These are phyloP conservation scores for Hippophae gyantsensis DNA, from an alignment of 306 rosid species.

Conservation along the genomic window DNA sequence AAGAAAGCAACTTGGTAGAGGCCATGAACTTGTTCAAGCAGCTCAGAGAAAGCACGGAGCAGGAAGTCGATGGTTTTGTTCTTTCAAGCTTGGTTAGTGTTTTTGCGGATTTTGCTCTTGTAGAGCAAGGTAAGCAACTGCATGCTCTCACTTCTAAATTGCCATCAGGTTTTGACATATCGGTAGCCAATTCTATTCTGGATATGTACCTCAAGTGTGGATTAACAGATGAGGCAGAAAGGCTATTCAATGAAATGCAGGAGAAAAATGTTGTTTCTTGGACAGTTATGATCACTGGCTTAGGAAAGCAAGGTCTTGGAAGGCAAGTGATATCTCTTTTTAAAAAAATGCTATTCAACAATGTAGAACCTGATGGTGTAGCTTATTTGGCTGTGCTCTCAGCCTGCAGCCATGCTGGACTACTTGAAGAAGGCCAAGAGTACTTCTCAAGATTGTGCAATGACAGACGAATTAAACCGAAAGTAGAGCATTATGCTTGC, in stretches of 20 bases:
- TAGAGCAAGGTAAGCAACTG: constrained; percentile 56
- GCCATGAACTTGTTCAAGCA: constrained; percentile 48
- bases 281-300: constrained; percentile 67
- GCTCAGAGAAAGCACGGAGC: constrained; percentile 30
- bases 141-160: constrained; percentile 46
- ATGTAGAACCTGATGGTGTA: constrained; percentile 42
- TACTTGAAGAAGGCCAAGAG: constrained; percentile 40
- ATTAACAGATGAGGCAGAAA: constrained; percentile 35
- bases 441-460: constrained; percentile 34
- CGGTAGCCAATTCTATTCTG: constrained; percentile 49
- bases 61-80: constrained; percentile 42
- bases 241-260: constrained; percentile 30
- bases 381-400: constrained; percentile 53
- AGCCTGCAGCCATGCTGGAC: constrained; percentile 64
- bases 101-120: constrained; percentile 53
- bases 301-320: constrained; percentile 56
- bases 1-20: constrained; percentile 37
- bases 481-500: constrained; percentile 60
- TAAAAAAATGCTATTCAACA: constrained; percentile 30
- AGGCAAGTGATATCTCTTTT: constrained; percentile 36
- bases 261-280: constrained; percentile 47
- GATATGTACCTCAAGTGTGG: constrained; percentile 73
- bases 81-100: constrained; percentile 51
- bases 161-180: constrained; percentile 44
- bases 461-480: constrained; percentile 21